A percentile compares a stretch with the other conserved stretches of the same genome.
Conservation (phyloP, 1,284 basidiomycete genomes). For the Ustilago trichophora region DNA sequence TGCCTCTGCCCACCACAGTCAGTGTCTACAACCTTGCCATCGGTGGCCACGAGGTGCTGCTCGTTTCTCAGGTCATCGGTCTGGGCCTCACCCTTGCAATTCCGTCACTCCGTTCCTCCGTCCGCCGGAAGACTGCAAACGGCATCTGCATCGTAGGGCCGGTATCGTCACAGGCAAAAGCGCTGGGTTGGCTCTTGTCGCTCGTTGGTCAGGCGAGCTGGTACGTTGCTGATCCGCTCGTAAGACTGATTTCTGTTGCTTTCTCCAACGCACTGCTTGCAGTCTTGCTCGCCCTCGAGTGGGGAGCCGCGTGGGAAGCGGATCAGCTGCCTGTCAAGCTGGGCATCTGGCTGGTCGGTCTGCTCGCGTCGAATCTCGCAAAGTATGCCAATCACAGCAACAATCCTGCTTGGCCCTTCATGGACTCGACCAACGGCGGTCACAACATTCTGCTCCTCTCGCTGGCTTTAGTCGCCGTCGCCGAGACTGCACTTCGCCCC, state of each 20-base stretch:
- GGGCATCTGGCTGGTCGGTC: constrained; percentile 52
- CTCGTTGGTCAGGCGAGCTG: constrained; percentile 46
- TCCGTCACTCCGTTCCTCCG: constrained; percentile 28
- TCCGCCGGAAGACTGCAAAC: constrained; percentile 7
- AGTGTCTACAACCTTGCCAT: constrained; percentile 62
- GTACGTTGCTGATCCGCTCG: constrained; percentile 31
- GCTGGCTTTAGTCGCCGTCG: constrained; percentile 32
- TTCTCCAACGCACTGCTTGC: constrained; percentile 43
- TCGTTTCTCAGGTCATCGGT: constrained; percentile 54
- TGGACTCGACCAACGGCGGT: constrained; percentile 59
- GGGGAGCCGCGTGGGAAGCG: constrained; percentile 57
- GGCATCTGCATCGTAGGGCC: constrained; percentile 27
- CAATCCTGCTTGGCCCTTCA: constrained; percentile 60
- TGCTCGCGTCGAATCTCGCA: constrained; percentile 49
- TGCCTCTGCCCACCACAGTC: too few relatives aligned
- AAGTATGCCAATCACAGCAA: constrained; percentile 64
- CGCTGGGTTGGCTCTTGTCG: constrained; percentile 39
- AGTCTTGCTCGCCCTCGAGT: constrained; percentile 50
- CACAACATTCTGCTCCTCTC: constrained; percentile 42
- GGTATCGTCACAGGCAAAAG: constrained; percentile 24
- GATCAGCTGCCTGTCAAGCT: constrained; percentile 37
- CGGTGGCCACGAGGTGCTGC: constrained; percentile 57
- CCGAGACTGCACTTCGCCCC: constrained; percentile 29
- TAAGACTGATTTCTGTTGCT: constrained; percentile 43
- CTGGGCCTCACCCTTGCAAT: constrained; percentile 36